Evolutionary conservation across 352 stramenopile genomes (phyloP), one percentile per base, ranked within the genome.

Genomic region (Peronospora farinosa): DNA sequence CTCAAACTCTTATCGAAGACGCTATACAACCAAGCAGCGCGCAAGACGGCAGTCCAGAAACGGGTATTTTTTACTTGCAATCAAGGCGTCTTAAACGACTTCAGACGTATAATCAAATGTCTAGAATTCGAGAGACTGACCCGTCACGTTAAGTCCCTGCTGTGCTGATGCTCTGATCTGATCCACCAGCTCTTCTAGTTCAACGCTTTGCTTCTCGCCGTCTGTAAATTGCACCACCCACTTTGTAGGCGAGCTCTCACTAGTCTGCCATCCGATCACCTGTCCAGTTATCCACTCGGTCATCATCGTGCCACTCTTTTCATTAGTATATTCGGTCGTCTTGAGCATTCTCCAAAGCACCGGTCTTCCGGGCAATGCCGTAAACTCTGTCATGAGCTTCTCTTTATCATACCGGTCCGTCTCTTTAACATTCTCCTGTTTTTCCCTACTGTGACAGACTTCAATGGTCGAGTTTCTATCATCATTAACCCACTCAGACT

Each of bases 301-400:
- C 33, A 53, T 35, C 5, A 60, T 7, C 1, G 31, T 23, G 1
- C 48, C 30, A n/a, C 13, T 60, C 37, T 60, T 50, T 5, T 52
- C 30, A n/a, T 54, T 37, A 6, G 56, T 28, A 17, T 38, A 54
- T 37, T 27, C 38, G 1, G 30, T 57, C 17, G 44, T 64, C 44
- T 60, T 63, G 11, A 64, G 28, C 17, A 67, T 52, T 10, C 21
- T 64, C 59, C 59, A 67, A 40, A 67, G 53, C 16, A 64, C 59
- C 31, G 59, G 48, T 23, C 59, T 54, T 37, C 47, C 59, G 4
- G 59, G 59, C 1, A 60, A 37, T 13, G 28, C 49, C 3, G 59
- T 36, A 17, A 67, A 57, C 10, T 67, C 54, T 7, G 56, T 12
- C 48, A 64, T 67, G 10, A 67, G 31, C 30, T 56, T 60, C 15